A percentile compares a stretch with the other conserved stretches of the same genome.
These are phyloP conservation scores for Telfairia occidentalis DNA, from an alignment of 331 rosid species.

Conservation along the genomic window DNA sequence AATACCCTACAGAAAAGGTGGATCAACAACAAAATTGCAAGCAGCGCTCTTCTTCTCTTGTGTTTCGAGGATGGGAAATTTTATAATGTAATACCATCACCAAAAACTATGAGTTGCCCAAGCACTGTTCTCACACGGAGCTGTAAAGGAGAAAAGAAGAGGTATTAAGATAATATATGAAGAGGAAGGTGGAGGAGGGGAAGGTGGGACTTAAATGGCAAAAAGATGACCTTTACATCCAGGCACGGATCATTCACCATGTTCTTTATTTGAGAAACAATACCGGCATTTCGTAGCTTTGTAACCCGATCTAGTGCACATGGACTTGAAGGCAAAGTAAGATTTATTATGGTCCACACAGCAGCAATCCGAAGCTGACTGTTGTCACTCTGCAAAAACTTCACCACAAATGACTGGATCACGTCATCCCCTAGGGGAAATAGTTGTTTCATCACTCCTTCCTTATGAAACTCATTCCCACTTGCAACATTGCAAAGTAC, in stretches of 20 bases:
- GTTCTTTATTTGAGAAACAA: conserved; percentile 59
- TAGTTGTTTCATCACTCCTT: conserved; percentile 57
- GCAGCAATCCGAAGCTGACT: conserved; percentile 51
- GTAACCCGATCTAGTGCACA: conserved; percentile 38
- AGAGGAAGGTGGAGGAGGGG: not conserved
- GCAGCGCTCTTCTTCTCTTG: not conserved
- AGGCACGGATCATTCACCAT: conserved; percentile 64
- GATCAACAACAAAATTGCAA: conserved; percentile 14
- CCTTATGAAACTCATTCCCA: conserved; percentile 73
- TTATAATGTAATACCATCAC: conserved; percentile 34
- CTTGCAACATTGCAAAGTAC: conserved; percentile 65
- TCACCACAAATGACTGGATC: conserved; percentile 36
- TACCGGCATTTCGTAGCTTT: conserved; percentile 46
- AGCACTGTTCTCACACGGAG: conserved; percentile 57
- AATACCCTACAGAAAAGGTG: conserved; percentile 13
- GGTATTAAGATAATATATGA: conserved; percentile 2
- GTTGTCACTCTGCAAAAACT: conserved; percentile 53
- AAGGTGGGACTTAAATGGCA: not conserved
- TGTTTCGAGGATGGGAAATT: conserved; percentile 11
- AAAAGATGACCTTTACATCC: conserved; percentile 59
- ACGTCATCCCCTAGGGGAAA: conserved; percentile 36
- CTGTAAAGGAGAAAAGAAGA: conserved; percentile 26
- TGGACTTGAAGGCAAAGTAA: conserved; percentile 49
- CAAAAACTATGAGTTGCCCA: conserved; percentile 40
- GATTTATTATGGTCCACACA: conserved; percentile 60